These are phyloP conservation scores for Mesembryanthemum crystallinum DNA, from an alignment of 148 eudicot genomes.

Conservation along the genomic window DNA sequence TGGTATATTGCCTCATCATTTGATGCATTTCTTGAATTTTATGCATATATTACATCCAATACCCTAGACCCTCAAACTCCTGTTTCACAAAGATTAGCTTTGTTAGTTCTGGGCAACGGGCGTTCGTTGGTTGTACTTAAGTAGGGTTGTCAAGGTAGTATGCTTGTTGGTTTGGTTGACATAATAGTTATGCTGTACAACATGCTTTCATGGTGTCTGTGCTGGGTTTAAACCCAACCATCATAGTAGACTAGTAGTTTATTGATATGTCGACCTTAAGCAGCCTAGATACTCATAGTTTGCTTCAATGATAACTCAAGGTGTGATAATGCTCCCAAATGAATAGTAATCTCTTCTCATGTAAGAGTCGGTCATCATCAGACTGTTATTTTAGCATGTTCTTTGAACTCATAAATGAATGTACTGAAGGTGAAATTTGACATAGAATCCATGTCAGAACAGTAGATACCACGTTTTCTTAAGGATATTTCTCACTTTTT, in stretches of 20 bases:
- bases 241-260: neutral
- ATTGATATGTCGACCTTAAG: neutral
- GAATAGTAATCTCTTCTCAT: neutral
- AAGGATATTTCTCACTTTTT: neutral
- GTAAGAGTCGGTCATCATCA: neutral
- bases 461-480: neutral
- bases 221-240: neutral
- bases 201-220: too few species aligned
- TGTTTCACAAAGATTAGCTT: neutral
- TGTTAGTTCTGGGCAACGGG: neutral
- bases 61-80: too few species aligned
- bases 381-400: neutral
- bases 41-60: neutral
- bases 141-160: too few species aligned
- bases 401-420: neutral
- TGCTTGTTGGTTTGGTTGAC: too few species aligned
- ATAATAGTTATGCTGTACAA: too few species aligned
- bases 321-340: neutral
- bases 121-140: neutral
- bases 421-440: neutral
- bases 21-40: neutral
- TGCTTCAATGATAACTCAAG: neutral
- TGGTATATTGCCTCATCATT: slow-evolving; percentile 10
- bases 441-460: neutral
- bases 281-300: neutral